Conservation (phyloP, 768 basidiomycete genomes). For the Amanita fuliginea region DNA sequence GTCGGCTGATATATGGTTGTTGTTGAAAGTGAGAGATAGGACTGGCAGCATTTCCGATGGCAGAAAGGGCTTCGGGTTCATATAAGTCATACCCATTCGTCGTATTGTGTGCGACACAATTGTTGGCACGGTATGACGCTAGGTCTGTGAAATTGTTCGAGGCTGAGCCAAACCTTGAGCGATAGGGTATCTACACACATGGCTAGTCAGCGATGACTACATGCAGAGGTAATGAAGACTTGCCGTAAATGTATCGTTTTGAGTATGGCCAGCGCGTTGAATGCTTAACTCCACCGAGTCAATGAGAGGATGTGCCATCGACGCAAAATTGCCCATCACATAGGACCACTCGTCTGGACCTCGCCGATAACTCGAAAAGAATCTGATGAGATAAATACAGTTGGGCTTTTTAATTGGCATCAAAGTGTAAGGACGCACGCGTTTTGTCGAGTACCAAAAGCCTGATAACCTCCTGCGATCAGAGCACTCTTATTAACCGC, state of each 20-base stretch:
- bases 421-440: constrained; percentile 18
- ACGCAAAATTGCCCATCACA: constrained; percentile 44
- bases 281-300: constrained; percentile 39
- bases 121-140: constrained; percentile 37
- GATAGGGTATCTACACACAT: constrained; percentile 38
- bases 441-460: constrained; percentile 39
- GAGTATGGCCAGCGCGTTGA: constrained; percentile 25
- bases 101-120: constrained; percentile 34
- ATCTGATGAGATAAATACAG: constrained; percentile 16
- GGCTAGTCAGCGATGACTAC: neutral
- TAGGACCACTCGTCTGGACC: constrained; percentile 29
- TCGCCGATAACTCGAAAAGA: constrained; percentile 33
- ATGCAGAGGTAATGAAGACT: constrained; percentile 9
- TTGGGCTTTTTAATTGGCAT: neutral
- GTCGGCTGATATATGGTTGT: constrained; percentile 21
- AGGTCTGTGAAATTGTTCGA: constrained; percentile 37
- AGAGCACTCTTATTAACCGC: constrained; percentile 41
- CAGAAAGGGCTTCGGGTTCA: constrained; percentile 7
- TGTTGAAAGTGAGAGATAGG: constrained; percentile 29
- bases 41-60: constrained; percentile 5
- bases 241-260: constrained; percentile 34
- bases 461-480: constrained; percentile 42
- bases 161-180: constrained; percentile 36
- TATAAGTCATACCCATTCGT: constrained; percentile 41
- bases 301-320: constrained; percentile 37